These are phyloP conservation scores for Hamamelis virginiana DNA, from an alignment of 164 flowering plant genomes.

Conservation along the genomic window DNA sequence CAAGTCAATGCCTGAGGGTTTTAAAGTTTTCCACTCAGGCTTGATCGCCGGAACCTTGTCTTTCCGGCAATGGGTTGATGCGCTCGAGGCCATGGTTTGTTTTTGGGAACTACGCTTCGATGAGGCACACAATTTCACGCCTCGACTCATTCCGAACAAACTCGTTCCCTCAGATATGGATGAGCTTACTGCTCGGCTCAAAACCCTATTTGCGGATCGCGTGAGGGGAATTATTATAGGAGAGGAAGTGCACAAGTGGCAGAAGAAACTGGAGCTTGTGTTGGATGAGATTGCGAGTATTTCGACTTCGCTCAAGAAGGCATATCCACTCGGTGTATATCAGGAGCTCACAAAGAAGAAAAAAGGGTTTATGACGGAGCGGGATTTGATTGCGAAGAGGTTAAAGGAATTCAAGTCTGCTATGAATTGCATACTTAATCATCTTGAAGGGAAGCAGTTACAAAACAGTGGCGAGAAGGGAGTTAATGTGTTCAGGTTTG, in stretches of 20 bases:
- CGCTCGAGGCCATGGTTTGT: conserved; percentile 34
- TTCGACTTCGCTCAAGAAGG: conserved; percentile 5
- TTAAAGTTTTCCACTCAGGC: conserved; percentile 5
- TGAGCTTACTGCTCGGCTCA: conserved; percentile 49
- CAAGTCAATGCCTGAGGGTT: conserved; percentile 16
- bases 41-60: conserved; percentile 27
- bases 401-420: conserved; percentile 60
- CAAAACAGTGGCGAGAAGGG: conserved; percentile 6
- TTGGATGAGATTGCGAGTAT: conserved; percentile 32
- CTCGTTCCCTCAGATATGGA: conserved; percentile 41
- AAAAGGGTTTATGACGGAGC: conserved; percentile 35
- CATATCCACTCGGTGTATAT: background rate
- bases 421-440: conserved; percentile 42
- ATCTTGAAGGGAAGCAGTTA: conserved; percentile 30
- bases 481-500: conserved; percentile 26
- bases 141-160: conserved; percentile 24
- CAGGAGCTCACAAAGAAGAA: conserved; percentile 23
- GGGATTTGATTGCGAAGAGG: conserved; percentile 42
- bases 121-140: conserved; percentile 34
- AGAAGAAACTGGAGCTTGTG: conserved; percentile 25
- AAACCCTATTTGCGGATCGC: conserved; percentile 31
- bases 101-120: conserved; percentile 62
- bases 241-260: conserved; percentile 34
- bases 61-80: conserved; percentile 53
- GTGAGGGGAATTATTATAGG: conserved; percentile 31